These are phyloP conservation scores for Solanum rostratum DNA, from an alignment of 257 asterid species.

Conservation along the genomic window DNA sequence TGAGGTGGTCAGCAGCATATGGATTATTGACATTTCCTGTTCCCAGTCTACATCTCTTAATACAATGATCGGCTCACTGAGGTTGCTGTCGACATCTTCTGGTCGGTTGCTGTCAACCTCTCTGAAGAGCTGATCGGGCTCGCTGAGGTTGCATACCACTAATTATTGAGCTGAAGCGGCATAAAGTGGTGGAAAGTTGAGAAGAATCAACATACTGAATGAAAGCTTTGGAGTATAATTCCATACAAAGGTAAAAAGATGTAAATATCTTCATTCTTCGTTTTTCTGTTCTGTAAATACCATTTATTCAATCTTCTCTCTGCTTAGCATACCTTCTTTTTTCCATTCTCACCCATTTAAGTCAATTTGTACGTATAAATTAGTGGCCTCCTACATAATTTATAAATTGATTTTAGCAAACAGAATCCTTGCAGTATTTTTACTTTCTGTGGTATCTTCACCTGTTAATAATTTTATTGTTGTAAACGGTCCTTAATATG, in stretches of 20 bases:
- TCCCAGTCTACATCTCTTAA: not conserved
- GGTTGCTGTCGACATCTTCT: not conserved
- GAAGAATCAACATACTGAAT: slow-evolving; percentile 14
- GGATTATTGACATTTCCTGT: not conserved
- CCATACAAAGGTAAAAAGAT: slow-evolving; percentile 47
- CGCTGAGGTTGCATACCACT: slow-evolving; percentile 21
- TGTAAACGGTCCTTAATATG: not conserved
- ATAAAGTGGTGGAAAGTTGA: slow-evolving; percentile 15
- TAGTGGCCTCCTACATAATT: not conserved
- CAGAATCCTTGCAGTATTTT: not conserved
- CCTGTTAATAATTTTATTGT: not conserved
- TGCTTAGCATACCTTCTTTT: not conserved
- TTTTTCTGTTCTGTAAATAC: not conserved
- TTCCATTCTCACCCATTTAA: not conserved
- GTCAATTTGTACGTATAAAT: not conserved
- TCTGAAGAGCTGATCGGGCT: slow-evolving; percentile 3
- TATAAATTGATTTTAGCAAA: not conserved
- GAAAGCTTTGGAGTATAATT: slow-evolving; percentile 58
- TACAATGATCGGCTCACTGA: slow-evolving; percentile 2
- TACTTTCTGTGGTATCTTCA: not conserved
- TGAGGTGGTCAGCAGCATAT: not conserved
- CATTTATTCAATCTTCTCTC: not conserved
- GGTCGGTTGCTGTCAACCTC: not conserved
- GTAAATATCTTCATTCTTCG: slow-evolving; percentile 36
- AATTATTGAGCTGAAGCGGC: slow-evolving; percentile 46